phyloP scores from a whole-genome alignment of 2,329 filamentous ascomycete species.

The Sarocladiaceae sp. region DNA sequence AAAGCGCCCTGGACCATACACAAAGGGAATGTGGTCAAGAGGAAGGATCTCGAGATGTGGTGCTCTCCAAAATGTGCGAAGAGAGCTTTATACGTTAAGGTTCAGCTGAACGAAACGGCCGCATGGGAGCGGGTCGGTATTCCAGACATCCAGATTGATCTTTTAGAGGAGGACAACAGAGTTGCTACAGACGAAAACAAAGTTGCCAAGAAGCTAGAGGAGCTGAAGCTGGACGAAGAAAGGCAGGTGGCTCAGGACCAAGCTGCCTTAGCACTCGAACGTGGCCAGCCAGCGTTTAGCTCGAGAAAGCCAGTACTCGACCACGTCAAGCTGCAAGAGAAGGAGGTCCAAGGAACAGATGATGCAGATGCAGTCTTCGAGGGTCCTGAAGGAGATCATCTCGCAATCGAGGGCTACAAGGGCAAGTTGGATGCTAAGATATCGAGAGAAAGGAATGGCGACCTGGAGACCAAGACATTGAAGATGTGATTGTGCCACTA shows the following conservation, averaged over 20 bases:
- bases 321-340: constrained; percentile 48
- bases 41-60: constrained; percentile 76
- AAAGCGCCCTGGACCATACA: constrained; percentile 65
- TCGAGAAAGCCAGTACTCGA: constrained; percentile 19
- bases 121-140: constrained; percentile 74
- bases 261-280: constrained; percentile 46
- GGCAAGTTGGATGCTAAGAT: constrained; percentile 29
- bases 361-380: constrained; percentile 10
- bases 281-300: constrained; percentile 27
- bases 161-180: constrained; percentile 61
- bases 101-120: constrained; percentile 81
- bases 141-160: constrained; percentile 51
- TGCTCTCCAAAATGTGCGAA: constrained; percentile 77
- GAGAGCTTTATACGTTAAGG: constrained; percentile 78
- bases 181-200: constrained; percentile 33
- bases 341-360: constrained; percentile 23
- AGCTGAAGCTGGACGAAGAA: constrained; percentile 41
- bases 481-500: background rate
- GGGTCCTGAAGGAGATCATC: constrained; percentile 34
- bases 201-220: constrained; percentile 32
- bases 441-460: background rate
- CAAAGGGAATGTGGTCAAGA: constrained; percentile 60
- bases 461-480: background rate
- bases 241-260: constrained; percentile 34
- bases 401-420: constrained; percentile 49